Conservation (phyloP, 129 eudicot species). For the Lactuca saligna region DNA sequence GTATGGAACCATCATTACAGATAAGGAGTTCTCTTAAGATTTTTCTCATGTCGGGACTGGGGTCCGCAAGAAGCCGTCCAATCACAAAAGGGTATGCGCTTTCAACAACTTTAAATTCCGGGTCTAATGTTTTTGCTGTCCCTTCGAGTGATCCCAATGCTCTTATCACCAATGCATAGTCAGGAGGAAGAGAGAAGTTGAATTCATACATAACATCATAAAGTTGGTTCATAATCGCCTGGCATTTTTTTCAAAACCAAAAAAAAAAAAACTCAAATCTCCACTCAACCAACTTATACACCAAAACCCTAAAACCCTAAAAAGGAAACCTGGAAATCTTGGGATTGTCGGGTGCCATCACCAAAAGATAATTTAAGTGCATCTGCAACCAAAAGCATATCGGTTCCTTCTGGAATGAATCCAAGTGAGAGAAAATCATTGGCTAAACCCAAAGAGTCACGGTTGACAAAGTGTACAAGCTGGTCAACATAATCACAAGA, state of each 20-base stretch:
- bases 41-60: slow-evolving; percentile 95
- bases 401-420: slow-evolving; percentile 88
- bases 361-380: slow-evolving; percentile 85
- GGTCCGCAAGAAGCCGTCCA: slow-evolving; percentile 86
- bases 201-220: slow-evolving; percentile 95
- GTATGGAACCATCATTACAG: slow-evolving; percentile 86
- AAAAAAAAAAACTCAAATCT: background rate
- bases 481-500: slow-evolving; percentile 30
- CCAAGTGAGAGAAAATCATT: slow-evolving; percentile 97
- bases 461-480: slow-evolving; percentile 98
- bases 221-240: slow-evolving; percentile 91
- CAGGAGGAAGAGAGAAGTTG: slow-evolving; percentile 95
- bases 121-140: slow-evolving; percentile 93
- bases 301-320: background rate
- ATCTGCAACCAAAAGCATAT: slow-evolving; percentile 66
- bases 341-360: slow-evolving; percentile 80
- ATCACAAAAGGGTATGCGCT: slow-evolving; percentile 96
- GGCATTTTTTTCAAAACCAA: slow-evolving; percentile 24
- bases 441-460: slow-evolving; percentile 92
- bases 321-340: slow-evolving; percentile 80
- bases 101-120: slow-evolving; percentile 91
- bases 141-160: slow-evolving; percentile 99
- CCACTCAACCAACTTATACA: background rate
- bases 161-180: slow-evolving; percentile 91
- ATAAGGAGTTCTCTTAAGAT: slow-evolving; percentile 86